A percentile compares a stretch with the other conserved stretches of the same genome.
Conservation (phyloP, 352 stramenopile genomes). For the Phytophthora macrochlamydospora region DNA sequence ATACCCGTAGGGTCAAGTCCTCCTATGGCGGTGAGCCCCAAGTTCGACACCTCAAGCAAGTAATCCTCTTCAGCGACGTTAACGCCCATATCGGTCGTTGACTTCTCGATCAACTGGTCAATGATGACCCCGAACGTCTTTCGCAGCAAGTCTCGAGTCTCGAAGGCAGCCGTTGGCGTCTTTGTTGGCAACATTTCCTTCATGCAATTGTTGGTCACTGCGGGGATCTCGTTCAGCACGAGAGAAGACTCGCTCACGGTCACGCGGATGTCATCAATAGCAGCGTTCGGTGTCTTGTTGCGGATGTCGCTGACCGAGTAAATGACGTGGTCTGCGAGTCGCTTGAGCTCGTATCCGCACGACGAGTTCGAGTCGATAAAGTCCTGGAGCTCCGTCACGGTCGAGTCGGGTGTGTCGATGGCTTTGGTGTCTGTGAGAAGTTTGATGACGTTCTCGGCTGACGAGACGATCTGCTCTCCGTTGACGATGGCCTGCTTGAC, state of each 20-base stretch:
- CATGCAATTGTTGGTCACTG: slow-evolving; percentile 26
- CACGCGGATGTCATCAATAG: slow-evolving; percentile 17
- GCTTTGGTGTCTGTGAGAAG: slow-evolving; percentile 19
- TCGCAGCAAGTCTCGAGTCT: slow-evolving; percentile 27
- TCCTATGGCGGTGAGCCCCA: slow-evolving; percentile 45
- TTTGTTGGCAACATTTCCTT: slow-evolving; percentile 21
- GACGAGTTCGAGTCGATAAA: slow-evolving; percentile 20
- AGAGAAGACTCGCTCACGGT: slow-evolving; percentile 16
- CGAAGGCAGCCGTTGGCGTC: slow-evolving; percentile 17
- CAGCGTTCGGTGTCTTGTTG: slow-evolving; percentile 17
- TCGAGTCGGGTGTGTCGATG: slow-evolving; percentile 14
- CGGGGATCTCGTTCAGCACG: slow-evolving; percentile 24
- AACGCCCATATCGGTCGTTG: slow-evolving; percentile 20
- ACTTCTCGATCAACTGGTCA: slow-evolving; percentile 18
- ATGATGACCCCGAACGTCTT: slow-evolving; percentile 31
- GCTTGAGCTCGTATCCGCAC: slow-evolving; percentile 27
- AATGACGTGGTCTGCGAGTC: slow-evolving; percentile 19
- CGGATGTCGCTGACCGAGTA: slow-evolving; percentile 18
- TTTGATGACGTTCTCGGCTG: slow-evolving; percentile 23
- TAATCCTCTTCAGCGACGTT: slow-evolving; percentile 32
- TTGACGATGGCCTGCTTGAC: slow-evolving; percentile 25
- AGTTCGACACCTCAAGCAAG: slow-evolving; percentile 39
- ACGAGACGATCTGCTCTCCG: slow-evolving; percentile 22
- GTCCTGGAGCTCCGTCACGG: slow-evolving; percentile 17
- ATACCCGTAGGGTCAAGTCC: slow-evolving; percentile 55